Conservation (phyloP, 2,329 filamentous ascomycete species). For the Diaporthe sp. region DNA sequence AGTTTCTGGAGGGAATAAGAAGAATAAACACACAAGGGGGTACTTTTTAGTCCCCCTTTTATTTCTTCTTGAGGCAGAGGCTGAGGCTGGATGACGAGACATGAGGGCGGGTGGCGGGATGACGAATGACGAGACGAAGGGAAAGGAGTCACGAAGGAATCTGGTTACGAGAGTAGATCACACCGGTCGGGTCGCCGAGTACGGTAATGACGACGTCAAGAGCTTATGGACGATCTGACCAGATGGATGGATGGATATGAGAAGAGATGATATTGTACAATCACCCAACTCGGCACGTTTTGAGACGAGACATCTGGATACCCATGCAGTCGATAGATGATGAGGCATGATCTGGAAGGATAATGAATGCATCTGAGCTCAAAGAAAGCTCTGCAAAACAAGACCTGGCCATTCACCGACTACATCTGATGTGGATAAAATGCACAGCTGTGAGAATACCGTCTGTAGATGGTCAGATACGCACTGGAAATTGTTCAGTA, state of each 20-base stretch:
- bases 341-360: constrained; percentile 20
- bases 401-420: background rate
- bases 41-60: background rate
- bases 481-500: background rate
- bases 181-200: background rate
- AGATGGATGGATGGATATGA: background rate
- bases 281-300: constrained; percentile 14
- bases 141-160: constrained; percentile 24
- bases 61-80: background rate
- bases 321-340: constrained; percentile 26
- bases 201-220: constrained; percentile 28
- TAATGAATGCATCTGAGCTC: constrained; percentile 34
- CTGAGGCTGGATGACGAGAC: constrained; percentile 6
- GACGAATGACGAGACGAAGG: constrained; percentile 28
- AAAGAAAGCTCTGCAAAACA: constrained; percentile 4
- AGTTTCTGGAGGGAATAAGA: constrained; percentile 29
- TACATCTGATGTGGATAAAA: background rate
- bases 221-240: constrained; percentile 22
- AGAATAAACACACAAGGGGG: background rate
- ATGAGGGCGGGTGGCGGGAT: constrained; percentile 18
- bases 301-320: constrained; percentile 10
- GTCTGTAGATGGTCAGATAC: background rate
- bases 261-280: constrained; percentile 17
- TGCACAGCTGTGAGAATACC: no score
- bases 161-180: constrained; percentile 1